phyloP scores from a whole-genome alignment of 768 basidiomycete species.

The Phaffia tasmanica region DNA sequence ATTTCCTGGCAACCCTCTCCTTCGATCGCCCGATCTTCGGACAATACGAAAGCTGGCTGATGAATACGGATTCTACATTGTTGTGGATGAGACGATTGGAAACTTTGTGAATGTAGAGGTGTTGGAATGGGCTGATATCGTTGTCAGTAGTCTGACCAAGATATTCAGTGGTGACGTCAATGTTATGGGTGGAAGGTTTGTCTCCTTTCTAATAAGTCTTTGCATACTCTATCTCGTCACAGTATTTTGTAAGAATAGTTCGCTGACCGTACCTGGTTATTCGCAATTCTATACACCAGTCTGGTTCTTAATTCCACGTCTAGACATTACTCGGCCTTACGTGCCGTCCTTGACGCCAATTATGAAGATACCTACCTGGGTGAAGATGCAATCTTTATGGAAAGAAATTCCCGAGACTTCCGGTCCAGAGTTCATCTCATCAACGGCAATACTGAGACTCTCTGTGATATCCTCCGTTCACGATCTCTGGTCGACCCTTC shows the following conservation, averaged over 20 bases:
- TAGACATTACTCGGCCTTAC: slow-evolving; percentile 57
- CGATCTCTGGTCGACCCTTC: slow-evolving; percentile 34
- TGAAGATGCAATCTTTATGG: slow-evolving; percentile 92
- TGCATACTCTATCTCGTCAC: background rate
- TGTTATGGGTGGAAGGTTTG: slow-evolving; percentile 94
- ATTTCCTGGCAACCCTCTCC: slow-evolving; percentile 88
- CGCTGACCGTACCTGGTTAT: background rate
- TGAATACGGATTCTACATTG: slow-evolving; percentile 72
- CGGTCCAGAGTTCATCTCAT: slow-evolving; percentile 58
- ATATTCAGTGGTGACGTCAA: slow-evolving; percentile 90
- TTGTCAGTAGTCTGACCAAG: slow-evolving; percentile 85
- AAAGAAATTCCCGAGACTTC: slow-evolving; percentile 95
- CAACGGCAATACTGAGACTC: slow-evolving; percentile 67
- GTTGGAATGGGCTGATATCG: slow-evolving; percentile 71
- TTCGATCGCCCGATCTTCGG: slow-evolving; percentile 69
- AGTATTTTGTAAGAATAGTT: background rate
- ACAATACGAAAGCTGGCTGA: slow-evolving; percentile 69
- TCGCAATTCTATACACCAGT: slow-evolving; percentile 41
- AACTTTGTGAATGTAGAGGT: slow-evolving; percentile 90
- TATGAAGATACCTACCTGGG: slow-evolving; percentile 82
- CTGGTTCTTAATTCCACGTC: slow-evolving; percentile 74
- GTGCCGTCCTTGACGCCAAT: slow-evolving; percentile 45
- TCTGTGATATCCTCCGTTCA: slow-evolving; percentile 65
- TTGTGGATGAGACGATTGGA: slow-evolving; percentile 89
- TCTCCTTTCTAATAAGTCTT: slow-evolving; percentile 17